Evolutionary conservation across 148 eudicot genomes (phyloP).

Genomic region (Tetragonia tetragonoides): DNA sequence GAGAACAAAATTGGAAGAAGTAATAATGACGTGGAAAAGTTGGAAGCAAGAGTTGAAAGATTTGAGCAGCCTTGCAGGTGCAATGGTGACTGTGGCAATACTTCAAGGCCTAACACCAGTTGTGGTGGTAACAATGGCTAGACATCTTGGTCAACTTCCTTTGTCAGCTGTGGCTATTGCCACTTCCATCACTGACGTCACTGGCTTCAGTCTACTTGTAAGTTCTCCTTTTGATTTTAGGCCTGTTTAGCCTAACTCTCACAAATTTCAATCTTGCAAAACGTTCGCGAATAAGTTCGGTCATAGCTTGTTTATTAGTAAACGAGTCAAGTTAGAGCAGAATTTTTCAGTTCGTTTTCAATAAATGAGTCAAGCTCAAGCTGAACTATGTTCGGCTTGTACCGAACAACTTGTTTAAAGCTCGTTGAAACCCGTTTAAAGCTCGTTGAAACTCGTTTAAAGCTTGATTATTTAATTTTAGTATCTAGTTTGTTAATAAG

Average conservation of each 20-base stretch:
- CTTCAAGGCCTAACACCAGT: conserved; percentile 35
- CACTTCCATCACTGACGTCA: conserved; percentile 41
- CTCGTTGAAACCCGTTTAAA: too few relatives aligned
- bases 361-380: too few relatives aligned
- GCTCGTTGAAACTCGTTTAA: too few relatives aligned
- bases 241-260: background rate
- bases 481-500: too few relatives aligned
- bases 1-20: too few relatives aligned
- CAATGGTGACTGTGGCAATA: conserved; percentile 38
- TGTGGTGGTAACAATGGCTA: conserved; percentile 35
- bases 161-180: conserved; percentile 46
- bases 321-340: too few relatives aligned
- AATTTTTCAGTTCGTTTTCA: too few relatives aligned
- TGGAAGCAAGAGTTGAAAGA: conserved; percentile 30
- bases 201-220: conserved; percentile 48
- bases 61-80: conserved; percentile 31
- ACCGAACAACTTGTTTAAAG: too few relatives aligned
- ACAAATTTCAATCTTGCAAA: background rate
- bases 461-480: too few relatives aligned
- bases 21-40: background rate
- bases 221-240: conserved; percentile 6
- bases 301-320: too few relatives aligned
- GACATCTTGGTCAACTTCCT: conserved; percentile 42
- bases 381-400: too few relatives aligned
- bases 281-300: too few relatives aligned